These are phyloP conservation scores for Aspergillus sparsus DNA, from an alignment of 495 filamentous ascomycete genomes.

Conservation along the genomic window DNA sequence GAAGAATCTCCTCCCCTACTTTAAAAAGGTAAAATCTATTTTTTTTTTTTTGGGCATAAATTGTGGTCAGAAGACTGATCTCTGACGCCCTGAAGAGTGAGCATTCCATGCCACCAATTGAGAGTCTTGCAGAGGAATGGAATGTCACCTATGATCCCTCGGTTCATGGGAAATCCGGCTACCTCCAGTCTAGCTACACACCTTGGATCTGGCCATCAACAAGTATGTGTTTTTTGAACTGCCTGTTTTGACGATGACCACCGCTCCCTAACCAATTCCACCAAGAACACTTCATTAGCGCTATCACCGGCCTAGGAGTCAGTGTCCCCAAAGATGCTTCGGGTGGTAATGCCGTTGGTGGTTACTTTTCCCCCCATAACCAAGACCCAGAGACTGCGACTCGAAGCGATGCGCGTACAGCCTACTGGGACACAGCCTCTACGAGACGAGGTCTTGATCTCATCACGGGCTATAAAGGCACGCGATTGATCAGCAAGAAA, in stretches of 20 bases:
- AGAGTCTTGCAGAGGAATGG: neutral
- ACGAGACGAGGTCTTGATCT: neutral
- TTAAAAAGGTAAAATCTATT: neutral
- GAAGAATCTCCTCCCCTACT: conserved; percentile 2
- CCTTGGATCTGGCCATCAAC: conserved; percentile 13
- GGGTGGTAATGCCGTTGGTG: conserved; percentile 9
- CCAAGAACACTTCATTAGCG: conserved; percentile 7
- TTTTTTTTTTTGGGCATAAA: neutral
- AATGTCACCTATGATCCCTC: neutral
- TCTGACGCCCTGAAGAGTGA: conserved; percentile 3
- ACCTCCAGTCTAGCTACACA: conserved; percentile 11
- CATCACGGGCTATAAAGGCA: neutral
- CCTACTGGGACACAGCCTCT: conserved; percentile 4
- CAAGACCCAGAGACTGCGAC: conserved; percentile 2
- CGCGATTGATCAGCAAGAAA: neutral
- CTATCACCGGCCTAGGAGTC: conserved; percentile 1
- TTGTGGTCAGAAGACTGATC: neutral
- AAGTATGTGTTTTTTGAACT: neutral
- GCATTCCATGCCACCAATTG: conserved; percentile 2
- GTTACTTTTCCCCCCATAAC: conserved; percentile 8
- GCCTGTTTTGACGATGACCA: neutral
- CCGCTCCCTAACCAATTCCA: neutral
- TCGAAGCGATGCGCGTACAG: conserved; percentile 4
- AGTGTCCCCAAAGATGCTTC: conserved; percentile 1
- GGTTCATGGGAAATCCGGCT: conserved; percentile 1